phyloP scores from a whole-genome alignment of 805 yeast species.

The Saccharomycopsis oosterbeekiorum region DNA sequence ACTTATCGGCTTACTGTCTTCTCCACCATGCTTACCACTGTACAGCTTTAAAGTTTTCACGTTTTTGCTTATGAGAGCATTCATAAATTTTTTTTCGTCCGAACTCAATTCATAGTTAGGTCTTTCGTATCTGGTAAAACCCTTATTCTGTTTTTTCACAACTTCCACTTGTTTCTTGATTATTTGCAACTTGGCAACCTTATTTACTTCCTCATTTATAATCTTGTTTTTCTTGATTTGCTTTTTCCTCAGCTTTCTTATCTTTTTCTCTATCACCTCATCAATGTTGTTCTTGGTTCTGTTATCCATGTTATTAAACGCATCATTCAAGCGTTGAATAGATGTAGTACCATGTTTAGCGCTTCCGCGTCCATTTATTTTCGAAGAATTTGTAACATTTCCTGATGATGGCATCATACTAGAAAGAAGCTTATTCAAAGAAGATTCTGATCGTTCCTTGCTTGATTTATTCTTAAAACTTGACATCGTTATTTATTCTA shows the following conservation, averaged over 20 bases:
- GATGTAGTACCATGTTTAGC: slow-evolving; percentile 19
- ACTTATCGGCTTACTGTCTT: slow-evolving; percentile 18
- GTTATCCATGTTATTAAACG: slow-evolving; percentile 24
- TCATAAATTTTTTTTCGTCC: slow-evolving; percentile 28
- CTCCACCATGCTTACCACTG: neutral
- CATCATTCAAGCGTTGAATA: slow-evolving; percentile 31
- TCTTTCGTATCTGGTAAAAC: neutral
- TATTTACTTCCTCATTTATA: slow-evolving; percentile 22
- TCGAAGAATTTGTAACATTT: slow-evolving; percentile 16
- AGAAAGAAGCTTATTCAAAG: slow-evolving; percentile 34
- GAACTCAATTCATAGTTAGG: slow-evolving; percentile 24
- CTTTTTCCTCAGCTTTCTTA: slow-evolving; percentile 27
- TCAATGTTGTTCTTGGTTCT: slow-evolving; percentile 7
- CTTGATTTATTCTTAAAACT: slow-evolving; percentile 25
- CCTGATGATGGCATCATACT: slow-evolving; percentile 28
- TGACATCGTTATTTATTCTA: neutral
- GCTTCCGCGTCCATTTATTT: slow-evolving; percentile 7
- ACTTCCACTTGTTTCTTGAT: slow-evolving; percentile 25
- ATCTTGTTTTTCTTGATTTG: slow-evolving; percentile 20
- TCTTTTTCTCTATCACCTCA: slow-evolving; percentile 27
- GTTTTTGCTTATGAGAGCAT: slow-evolving; percentile 29
- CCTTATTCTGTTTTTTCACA: slow-evolving; percentile 4
- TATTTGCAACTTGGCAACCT: slow-evolving; percentile 27
- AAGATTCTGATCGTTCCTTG: slow-evolving; percentile 27
- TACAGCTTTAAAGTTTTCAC: slow-evolving; percentile 25